Conservation (phyloP, 805 yeast species). For the Yamadazyma takamatsuzukensis region DNA sequence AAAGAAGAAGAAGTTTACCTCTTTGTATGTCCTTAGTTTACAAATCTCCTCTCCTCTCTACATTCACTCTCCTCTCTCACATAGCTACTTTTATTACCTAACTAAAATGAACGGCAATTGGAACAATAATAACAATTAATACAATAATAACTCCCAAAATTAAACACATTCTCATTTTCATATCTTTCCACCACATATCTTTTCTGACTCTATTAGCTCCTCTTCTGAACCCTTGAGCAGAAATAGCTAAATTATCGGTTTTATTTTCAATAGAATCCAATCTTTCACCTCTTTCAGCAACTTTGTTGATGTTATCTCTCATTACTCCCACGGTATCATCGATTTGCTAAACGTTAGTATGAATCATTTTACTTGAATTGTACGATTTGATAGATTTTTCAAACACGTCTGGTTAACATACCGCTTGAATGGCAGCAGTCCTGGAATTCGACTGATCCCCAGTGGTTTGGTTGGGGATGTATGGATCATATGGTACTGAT, state of each 20-base stretch:
- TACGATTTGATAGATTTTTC: too few species aligned
- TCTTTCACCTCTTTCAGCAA: conserved; percentile 92
- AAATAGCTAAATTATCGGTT: conserved; percentile 86
- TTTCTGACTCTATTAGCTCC: conserved; percentile 97
- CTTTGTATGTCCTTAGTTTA: too few species aligned
- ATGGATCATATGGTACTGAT: conserved; percentile 82
- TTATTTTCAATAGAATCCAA: conserved; percentile 88
- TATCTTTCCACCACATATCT: conserved; percentile 98
- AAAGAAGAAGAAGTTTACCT: too few species aligned
- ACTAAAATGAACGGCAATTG: conserved; percentile 82
- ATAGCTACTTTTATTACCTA: too few species aligned
- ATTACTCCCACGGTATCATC: conserved; percentile 96
- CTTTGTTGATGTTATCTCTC: conserved; percentile 95
- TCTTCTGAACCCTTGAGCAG: conserved; percentile 92
- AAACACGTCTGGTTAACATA: conserved; percentile 31
- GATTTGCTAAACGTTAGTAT: conserved; percentile 62
- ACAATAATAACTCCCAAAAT: conserved; percentile 75
- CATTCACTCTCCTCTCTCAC: too few species aligned
- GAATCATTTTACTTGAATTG: too few species aligned
- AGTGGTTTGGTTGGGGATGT: conserved; percentile 60
- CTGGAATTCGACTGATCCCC: conserved; percentile 53
- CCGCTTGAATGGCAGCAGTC: conserved; percentile 82
- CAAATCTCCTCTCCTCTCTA: too few species aligned
- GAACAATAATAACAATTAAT: conserved; percentile 84
- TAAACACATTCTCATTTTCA: conserved; percentile 92